These are phyloP conservation scores for Pythium phragmitis DNA, from an alignment of 352 stramenopile genomes.

Conservation along the genomic window DNA sequence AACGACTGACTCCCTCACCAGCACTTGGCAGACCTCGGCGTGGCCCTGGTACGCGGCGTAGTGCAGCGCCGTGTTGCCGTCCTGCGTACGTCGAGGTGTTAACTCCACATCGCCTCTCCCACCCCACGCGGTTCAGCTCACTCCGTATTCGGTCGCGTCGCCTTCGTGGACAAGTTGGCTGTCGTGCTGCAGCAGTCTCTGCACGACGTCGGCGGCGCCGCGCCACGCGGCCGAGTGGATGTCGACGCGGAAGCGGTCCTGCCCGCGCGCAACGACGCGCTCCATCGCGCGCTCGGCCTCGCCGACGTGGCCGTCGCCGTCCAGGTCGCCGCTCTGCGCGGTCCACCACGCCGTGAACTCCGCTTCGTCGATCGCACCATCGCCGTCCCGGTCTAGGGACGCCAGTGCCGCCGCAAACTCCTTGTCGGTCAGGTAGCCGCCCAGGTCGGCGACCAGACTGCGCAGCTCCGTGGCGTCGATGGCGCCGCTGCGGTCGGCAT, in stretches of 20 bases:
- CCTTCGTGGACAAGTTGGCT: conserved; percentile 40
- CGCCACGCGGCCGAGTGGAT: conserved; percentile 64
- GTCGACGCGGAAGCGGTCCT: conserved; percentile 63
- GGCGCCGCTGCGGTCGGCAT: conserved; percentile 49
- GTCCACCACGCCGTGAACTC: conserved; percentile 69
- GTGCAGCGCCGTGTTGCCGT: conserved; percentile 64
- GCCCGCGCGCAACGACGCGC: conserved; percentile 49
- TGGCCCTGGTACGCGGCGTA: conserved; percentile 77
- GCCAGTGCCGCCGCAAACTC: conserved; percentile 31
- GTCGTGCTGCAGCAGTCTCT: conserved; percentile 39
- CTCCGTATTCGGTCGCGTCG: conserved; percentile 55
- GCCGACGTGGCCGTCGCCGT: conserved; percentile 38
- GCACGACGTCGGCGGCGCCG: conserved; percentile 42
- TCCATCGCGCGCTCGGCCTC: conserved; percentile 52
- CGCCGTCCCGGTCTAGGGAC: conserved; percentile 48
- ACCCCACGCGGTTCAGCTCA: conserved; percentile 11
- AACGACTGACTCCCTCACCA: conserved; percentile 31
- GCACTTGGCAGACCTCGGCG: conserved; percentile 31
- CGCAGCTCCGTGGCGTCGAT: conserved; percentile 54
- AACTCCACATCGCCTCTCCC: neutral
- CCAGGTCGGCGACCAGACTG: conserved; percentile 52
- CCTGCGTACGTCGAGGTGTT: conserved; percentile 24
- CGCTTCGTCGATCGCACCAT: conserved; percentile 50
- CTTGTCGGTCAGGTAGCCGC: conserved; percentile 46
- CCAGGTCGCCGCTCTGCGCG: conserved; percentile 32